Evolutionary conservation across 495 filamentous ascomycete genomes (phyloP), one percentile per base, ranked within the genome.

Genomic region (Penicillium robsamsonii): DNA sequence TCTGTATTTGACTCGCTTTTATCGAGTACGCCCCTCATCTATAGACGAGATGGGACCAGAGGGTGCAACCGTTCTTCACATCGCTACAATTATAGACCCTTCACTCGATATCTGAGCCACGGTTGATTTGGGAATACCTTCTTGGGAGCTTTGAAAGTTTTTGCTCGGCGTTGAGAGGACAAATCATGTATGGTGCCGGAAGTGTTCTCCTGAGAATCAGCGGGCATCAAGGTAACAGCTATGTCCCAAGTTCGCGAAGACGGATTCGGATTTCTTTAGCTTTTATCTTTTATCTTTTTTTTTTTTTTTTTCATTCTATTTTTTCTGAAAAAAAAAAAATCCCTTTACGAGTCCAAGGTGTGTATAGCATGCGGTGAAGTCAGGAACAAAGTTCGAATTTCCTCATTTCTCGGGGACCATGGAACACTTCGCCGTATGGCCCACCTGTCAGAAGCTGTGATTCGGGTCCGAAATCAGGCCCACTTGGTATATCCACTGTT

Each of bases 111-210:
- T 38, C 15, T 7, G 35, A 38, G 35, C 35, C n/a, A 38, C 17
- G 33, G 33, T 37, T 37, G 33, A 37, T 15, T 20, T 31, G 15
- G 17, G 27, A n/a, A 22, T 20, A 22, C 3, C 10, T 20, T 20
- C 8, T 27, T 48, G 47, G 22, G 53, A 53, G 43, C 41, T 29
- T 37, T 52, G 3, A 33, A 31, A 18, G 10, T 38, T 17, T 38
- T 42, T 57, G 22, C 12, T 53, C 48, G 49, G 47, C 18, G 27
- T 10, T 8, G 18, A n/a, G 10, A 27, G 13, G 13, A 30, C 43
- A 24, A 42, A 58, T 47, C 41, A 47, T 50, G 47, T 15, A 38
- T 50, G 50, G 38, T 17, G 18, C 25, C 25, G 50, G 35, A 56
- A 55, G 35, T 41, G 43, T 22, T 50, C 38, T 55, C 57, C 50